phyloP scores from a whole-genome alignment of 2,329 filamentous ascomycete species.

The Colletotrichum horii region DNA sequence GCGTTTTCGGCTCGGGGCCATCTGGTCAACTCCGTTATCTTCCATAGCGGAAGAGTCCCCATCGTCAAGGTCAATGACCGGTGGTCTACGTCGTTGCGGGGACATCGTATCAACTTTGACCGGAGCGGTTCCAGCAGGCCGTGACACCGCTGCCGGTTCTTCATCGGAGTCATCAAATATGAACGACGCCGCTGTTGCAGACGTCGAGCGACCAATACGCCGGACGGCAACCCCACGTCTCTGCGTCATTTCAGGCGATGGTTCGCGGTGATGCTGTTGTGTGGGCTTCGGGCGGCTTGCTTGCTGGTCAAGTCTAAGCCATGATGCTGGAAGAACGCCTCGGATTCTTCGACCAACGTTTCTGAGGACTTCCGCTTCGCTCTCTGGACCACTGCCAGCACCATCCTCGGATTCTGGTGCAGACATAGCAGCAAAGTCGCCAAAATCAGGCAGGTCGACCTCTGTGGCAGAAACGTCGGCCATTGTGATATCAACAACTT shows the following conservation, averaged over 20 bases:
- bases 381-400: constrained; percentile 37
- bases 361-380: constrained; percentile 45
- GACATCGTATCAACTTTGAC: neutral
- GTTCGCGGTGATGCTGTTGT: constrained; percentile 32
- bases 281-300: constrained; percentile 29
- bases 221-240: constrained; percentile 57
- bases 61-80: constrained; percentile 33
- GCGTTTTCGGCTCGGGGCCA: constrained; percentile 51
- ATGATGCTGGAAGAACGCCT: constrained; percentile 71
- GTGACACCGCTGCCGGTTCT: constrained; percentile 25
- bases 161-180: constrained; percentile 55
- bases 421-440: constrained; percentile 3
- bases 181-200: neutral
- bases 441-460: neutral
- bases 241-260: constrained; percentile 41
- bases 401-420: constrained; percentile 14
- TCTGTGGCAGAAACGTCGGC: constrained; percentile 21
- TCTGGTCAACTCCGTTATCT: constrained; percentile 56
- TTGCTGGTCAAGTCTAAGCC: constrained; percentile 64
- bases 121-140: neutral
- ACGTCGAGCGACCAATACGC: constrained; percentile 34
- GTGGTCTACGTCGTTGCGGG: neutral
- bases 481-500: constrained; percentile 16
- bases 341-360: constrained; percentile 52
- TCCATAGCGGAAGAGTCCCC: constrained; percentile 48